phyloP scores from a whole-genome alignment of 2,329 filamentous ascomycete genomes.

The Exophiala sideris region DNA sequence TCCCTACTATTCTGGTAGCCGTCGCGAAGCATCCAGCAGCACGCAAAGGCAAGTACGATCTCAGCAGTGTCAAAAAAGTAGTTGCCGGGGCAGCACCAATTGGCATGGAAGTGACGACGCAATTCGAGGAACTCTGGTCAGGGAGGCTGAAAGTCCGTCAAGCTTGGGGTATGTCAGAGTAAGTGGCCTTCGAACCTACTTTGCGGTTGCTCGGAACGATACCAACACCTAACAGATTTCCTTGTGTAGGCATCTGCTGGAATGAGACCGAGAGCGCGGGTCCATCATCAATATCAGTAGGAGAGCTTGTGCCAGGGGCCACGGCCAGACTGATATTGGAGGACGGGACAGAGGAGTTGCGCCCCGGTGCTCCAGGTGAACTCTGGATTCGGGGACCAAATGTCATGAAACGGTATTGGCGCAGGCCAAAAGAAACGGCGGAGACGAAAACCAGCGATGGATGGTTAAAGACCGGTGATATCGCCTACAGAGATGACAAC shows the following conservation, averaged over 20 bases:
- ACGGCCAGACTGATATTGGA: slow-evolving; percentile 60
- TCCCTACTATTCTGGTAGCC: slow-evolving; percentile 45
- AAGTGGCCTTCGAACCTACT: slow-evolving; percentile 23
- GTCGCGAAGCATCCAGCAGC: slow-evolving; percentile 34
- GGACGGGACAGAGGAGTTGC: not conserved
- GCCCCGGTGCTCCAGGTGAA: slow-evolving; percentile 39
- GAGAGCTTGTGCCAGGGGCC: slow-evolving; percentile 66
- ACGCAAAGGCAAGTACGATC: slow-evolving; percentile 55
- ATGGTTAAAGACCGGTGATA: slow-evolving; percentile 60
- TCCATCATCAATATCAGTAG: slow-evolving; percentile 49
- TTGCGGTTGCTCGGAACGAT: not conserved
- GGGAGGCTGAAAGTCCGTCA: slow-evolving; percentile 42
- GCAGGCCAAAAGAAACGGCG: slow-evolving; percentile 53
- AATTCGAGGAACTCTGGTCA: slow-evolving; percentile 42
- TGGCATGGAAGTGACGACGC: slow-evolving; percentile 39
- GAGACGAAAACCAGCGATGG: slow-evolving; percentile 51
- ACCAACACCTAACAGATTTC: not conserved
- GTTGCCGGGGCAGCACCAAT: slow-evolving; percentile 50
- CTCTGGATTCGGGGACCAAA: slow-evolving; percentile 54
- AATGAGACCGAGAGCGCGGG: not conserved
- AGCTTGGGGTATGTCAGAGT: slow-evolving; percentile 57
- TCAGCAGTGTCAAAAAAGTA: slow-evolving; percentile 44
- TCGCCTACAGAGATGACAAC: slow-evolving; percentile 42
- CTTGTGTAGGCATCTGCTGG: not conserved
- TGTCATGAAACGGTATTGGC: slow-evolving; percentile 58